Evolutionary conservation across 2,329 filamentous ascomycete species (phyloP).

Genomic region (Fusarium sp.): DNA sequence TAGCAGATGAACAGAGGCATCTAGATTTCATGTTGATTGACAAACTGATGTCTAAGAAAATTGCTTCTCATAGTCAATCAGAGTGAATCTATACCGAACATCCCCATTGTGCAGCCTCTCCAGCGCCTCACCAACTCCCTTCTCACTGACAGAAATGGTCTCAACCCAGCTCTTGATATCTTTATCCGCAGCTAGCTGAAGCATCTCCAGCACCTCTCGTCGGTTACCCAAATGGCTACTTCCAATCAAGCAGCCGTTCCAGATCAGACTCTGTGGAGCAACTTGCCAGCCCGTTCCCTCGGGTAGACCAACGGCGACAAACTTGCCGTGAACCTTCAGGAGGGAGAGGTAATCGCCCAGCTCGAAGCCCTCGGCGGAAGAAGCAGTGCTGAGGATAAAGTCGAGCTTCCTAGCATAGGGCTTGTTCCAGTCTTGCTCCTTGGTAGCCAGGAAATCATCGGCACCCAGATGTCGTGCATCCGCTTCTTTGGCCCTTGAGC

Average conservation of each 20-base stretch:
- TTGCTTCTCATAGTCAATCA: not conserved
- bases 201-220: not conserved
- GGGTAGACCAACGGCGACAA: not conserved
- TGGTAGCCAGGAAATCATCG: slow-evolving; percentile 60
- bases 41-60: not conserved
- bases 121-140: not conserved
- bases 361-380: not conserved
- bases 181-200: not conserved
- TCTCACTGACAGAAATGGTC: not conserved
- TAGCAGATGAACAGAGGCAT: too few relatives aligned
- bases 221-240: not conserved
- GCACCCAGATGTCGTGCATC: slow-evolving; percentile 67
- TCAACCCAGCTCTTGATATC: not conserved
- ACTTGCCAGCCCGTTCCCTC: not conserved
- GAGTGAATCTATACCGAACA: not conserved
- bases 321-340: not conserved
- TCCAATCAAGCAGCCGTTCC: not conserved
- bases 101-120: not conserved
- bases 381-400: not conserved
- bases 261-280: not conserved
- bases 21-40: not conserved
- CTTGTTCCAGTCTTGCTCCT: slow-evolving; percentile 59
- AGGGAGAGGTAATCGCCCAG: not conserved
- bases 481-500: slow-evolving; percentile 51
- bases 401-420: not conserved